Conservation (phyloP, 2,329 filamentous ascomycete species). For the Fusarium falciforme region DNA sequence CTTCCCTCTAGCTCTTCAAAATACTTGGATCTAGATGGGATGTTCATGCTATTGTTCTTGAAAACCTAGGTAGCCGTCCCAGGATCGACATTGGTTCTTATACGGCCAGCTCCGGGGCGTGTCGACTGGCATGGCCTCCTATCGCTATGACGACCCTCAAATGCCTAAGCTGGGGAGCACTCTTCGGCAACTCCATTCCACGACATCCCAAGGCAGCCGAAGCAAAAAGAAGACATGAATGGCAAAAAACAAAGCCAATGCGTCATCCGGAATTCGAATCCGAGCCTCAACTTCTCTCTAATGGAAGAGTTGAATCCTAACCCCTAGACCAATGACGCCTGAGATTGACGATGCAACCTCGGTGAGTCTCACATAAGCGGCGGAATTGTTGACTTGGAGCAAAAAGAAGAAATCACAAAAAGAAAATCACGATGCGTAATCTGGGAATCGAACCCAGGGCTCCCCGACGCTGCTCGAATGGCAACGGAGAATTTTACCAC, state of each 20-base stretch:
- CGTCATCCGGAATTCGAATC: slow-evolving; percentile 1
- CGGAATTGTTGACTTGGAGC: neutral
- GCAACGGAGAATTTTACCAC: slow-evolving; percentile 41
- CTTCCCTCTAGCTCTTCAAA: neutral
- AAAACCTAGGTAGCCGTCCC: neutral
- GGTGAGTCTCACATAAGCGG: neutral
- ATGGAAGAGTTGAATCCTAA: slow-evolving; percentile 1
- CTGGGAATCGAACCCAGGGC: slow-evolving; percentile 38
- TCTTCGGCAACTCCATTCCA: neutral
- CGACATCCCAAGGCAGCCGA: neutral
- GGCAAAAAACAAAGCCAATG: neutral
- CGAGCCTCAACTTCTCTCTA: neutral
- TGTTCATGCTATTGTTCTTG: neutral
- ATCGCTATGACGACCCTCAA: neutral
- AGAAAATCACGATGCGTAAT: slow-evolving; percentile 18
- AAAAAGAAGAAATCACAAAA: slow-evolving; percentile 3
- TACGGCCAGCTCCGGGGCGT: neutral
- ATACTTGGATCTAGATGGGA: neutral
- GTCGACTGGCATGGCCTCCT: neutral
- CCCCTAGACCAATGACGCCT: neutral
- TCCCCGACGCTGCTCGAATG: slow-evolving; percentile 29
- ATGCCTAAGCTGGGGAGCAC: neutral
- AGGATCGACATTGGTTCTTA: neutral
- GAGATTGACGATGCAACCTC: neutral
- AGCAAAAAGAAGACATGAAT: neutral